Conservation (phyloP, 345 rosid genomes). For the Pistacia vera region DNA sequence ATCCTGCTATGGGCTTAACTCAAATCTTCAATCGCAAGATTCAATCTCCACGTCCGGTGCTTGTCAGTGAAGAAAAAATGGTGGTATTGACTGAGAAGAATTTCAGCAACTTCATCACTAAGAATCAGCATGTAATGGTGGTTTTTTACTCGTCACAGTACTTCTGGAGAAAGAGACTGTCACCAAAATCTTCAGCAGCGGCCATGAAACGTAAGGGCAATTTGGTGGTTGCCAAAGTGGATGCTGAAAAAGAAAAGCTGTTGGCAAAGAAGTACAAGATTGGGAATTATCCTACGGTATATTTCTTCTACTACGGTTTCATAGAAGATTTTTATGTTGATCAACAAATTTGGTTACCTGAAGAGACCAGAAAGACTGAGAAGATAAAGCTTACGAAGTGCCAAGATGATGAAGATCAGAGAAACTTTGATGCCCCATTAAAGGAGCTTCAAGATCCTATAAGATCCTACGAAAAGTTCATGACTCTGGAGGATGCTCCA, state of each 20-base stretch:
- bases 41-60: no score
- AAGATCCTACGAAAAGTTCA: neutral
- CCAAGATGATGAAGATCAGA: neutral
- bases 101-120: neutral
- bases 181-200: neutral
- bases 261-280: constrained; percentile 7
- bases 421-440: no score
- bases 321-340: neutral
- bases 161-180: neutral
- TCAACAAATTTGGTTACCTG: neutral
- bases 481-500: no score
- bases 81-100: neutral
- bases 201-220: neutral
- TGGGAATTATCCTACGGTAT: neutral
- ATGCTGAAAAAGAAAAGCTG: neutral
- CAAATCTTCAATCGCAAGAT: neutral
- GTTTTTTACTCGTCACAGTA: neutral
- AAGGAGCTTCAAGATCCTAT: neutral
- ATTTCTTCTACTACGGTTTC: neutral
- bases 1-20: neutral
- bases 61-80: neutral
- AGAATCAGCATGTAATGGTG: constrained; percentile 8
- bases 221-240: constrained; percentile 4
- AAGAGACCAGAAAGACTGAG: neutral
- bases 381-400: neutral